Base-by-base conservation (phyloP, 1,139 yeast species). In the Taphrina wiesneri region DNA sequence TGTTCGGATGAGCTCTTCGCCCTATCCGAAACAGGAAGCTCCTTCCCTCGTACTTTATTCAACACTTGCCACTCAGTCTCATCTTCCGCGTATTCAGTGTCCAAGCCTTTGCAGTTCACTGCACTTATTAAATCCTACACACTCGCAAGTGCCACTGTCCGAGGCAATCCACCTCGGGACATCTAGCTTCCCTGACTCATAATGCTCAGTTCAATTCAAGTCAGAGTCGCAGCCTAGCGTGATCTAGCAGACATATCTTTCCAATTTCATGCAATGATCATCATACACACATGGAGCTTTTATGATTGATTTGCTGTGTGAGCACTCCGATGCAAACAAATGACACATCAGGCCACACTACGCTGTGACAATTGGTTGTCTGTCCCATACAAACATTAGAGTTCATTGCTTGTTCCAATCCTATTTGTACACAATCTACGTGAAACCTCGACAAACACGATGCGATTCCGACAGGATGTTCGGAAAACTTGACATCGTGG, bases 1-100 rank as follows among this genome's bases (percentile, higher is more conserved):
- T 45, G 49, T 45, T 23, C 43, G 43, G 43, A 39, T n/a, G 43
- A 39, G 43, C 43, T 39, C 43, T 39, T 39, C 43, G 43, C n/a
- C 19, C 19, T 39, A n/a, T 39, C 43, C 43, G 43, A 39, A 39
- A 39, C 19, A 39, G 43, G 43, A 39, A 39, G 43, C 19, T 39
- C 17, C 43, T 13, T 6, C n/a, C 43, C 43, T 39, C 43, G 43
- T 39, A 39, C 43, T 39, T n/a, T 39, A 39, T 39, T n/a, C 43
- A 39, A 39, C 17, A 39, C 43, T 39, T 39, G 43, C 43, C 43
- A 39, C 43, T 39, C 43, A 13, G n/a, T 19, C 43, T n/a, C 7
- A 39, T 11, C 9, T 32, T 15, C 15, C 15, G 15, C 36, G 15
- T 11, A 11, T 32, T 15, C 5, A 32, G 15, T 15, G 36, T 32